Evolutionary conservation across 768 basidiomycete genomes (phyloP).

Genomic region (Collybiopsis luxurians): DNA sequence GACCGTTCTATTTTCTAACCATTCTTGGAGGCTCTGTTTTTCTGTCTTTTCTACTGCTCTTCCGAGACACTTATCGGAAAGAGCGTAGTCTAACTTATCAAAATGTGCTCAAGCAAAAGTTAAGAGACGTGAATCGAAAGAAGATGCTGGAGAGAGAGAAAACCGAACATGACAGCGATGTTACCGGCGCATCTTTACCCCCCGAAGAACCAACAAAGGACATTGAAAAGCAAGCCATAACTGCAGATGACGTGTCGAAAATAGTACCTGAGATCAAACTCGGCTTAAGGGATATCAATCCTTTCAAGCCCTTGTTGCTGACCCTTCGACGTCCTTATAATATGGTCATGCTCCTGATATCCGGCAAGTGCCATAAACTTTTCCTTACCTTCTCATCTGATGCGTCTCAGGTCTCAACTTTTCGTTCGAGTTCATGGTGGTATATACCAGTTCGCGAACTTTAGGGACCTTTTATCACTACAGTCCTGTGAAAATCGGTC

Average conservation of each 20-base stretch:
- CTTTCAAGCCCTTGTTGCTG: slow-evolving; percentile 55
- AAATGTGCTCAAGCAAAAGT: slow-evolving; percentile 49
- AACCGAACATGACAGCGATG: slow-evolving; percentile 14
- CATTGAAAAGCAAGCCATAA: slow-evolving; percentile 12
- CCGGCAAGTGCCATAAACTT: slow-evolving; percentile 18
- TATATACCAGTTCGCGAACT: slow-evolving; percentile 74
- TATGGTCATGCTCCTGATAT: slow-evolving; percentile 56
- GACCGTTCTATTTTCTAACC: slow-evolving; percentile 79
- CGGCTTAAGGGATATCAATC: slow-evolving; percentile 69
- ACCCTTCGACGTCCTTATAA: slow-evolving; percentile 68
- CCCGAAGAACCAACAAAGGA: slow-evolving; percentile 18
- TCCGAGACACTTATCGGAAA: slow-evolving; percentile 78
- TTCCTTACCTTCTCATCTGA: not conserved
- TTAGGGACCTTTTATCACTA: slow-evolving; percentile 58
- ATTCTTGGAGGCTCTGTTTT: slow-evolving; percentile 56
- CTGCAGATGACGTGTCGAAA: slow-evolving; percentile 17
- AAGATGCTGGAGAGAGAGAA: slow-evolving; percentile 21
- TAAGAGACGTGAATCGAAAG: slow-evolving; percentile 17
- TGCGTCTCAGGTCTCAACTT: slow-evolving; percentile 10
- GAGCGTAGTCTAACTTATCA: slow-evolving; percentile 85
- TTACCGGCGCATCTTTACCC: slow-evolving; percentile 15
- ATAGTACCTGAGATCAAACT: slow-evolving; percentile 39
- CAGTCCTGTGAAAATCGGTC: too few relatives aligned
- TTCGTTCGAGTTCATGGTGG: slow-evolving; percentile 36
- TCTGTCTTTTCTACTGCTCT: slow-evolving; percentile 58